Evolutionary conservation across 139 green algal genomes (phyloP).

Genomic region (Mesostigma viride): DNA sequence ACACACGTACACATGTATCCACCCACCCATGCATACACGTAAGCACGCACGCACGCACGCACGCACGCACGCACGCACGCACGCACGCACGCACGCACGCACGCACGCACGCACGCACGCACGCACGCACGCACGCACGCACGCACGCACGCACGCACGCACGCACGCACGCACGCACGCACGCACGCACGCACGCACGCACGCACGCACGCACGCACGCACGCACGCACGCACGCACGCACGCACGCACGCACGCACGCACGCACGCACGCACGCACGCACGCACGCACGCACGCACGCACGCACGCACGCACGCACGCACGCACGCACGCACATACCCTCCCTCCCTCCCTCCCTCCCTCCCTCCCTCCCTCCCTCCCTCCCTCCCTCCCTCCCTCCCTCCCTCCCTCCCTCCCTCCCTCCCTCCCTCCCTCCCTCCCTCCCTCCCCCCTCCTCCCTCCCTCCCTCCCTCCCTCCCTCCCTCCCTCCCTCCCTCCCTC

Average conservation of each 20-base stretch:
- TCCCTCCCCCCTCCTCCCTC: too few relatives aligned
- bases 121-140: background rate
- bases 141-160: background rate
- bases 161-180: conserved; percentile 1
- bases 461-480: too few relatives aligned
- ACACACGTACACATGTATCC: too few relatives aligned
- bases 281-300: conserved; percentile 2
- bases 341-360: background rate
- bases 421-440: too few relatives aligned
- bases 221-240: conserved; percentile 1
- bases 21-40: too few relatives aligned
- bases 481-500: too few relatives aligned
- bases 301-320: conserved; percentile 2
- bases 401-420: too few relatives aligned
- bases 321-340: conserved; percentile 3
- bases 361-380: background rate
- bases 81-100: background rate
- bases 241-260: background rate
- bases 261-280: background rate
- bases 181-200: background rate
- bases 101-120: conserved; percentile 6
- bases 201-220: background rate
- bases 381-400: background rate
- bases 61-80: conserved; percentile 1
- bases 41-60: background rate